Evolutionary conservation across 2,329 filamentous ascomycete species (phyloP).

Genomic region (Ramularia collo-cygni): DNA sequence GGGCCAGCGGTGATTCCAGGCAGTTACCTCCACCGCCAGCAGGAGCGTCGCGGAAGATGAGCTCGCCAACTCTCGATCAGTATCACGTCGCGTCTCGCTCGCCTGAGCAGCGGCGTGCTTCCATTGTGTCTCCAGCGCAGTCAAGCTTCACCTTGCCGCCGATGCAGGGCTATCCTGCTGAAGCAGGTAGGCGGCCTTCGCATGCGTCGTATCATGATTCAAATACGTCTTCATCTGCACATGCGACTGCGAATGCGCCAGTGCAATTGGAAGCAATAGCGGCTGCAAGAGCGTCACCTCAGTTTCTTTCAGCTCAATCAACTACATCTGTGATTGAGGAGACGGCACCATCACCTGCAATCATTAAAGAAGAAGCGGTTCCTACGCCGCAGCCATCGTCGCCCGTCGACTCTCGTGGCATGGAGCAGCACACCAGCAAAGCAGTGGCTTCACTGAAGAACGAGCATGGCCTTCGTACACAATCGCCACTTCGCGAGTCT

Average conservation of each 20-base stretch:
- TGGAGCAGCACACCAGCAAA: constrained; percentile 37
- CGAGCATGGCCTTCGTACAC: constrained; percentile 37
- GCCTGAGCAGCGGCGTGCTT: constrained; percentile 35
- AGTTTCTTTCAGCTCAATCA: constrained; percentile 1
- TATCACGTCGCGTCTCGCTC: constrained; percentile 42
- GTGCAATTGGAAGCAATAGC: neutral
- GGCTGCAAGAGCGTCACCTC: constrained; percentile 1
- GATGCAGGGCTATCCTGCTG: constrained; percentile 29
- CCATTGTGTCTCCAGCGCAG: constrained; percentile 30
- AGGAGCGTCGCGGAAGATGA: constrained; percentile 26
- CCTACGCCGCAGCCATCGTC: constrained; percentile 33
- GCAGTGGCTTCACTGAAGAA: constrained; percentile 40
- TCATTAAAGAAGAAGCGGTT: constrained; percentile 37
- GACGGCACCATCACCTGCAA: constrained; percentile 26
- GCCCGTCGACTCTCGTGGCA: constrained; percentile 22
- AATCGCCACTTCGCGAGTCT: constrained; percentile 34
- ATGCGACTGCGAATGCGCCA: constrained; percentile 7
- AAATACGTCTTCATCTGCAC: constrained; percentile 13
- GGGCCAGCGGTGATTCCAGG: constrained; percentile 32
- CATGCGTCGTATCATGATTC: constrained; percentile 7
- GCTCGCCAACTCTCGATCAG: constrained; percentile 42
- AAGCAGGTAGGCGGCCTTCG: constrained; percentile 20
- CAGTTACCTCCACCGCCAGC: constrained; percentile 35
- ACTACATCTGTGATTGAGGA: constrained; percentile 4
- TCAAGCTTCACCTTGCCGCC: constrained; percentile 36